Conservation (phyloP, 768 basidiomycete genomes). For the Suillus fuscotomentosus region DNA sequence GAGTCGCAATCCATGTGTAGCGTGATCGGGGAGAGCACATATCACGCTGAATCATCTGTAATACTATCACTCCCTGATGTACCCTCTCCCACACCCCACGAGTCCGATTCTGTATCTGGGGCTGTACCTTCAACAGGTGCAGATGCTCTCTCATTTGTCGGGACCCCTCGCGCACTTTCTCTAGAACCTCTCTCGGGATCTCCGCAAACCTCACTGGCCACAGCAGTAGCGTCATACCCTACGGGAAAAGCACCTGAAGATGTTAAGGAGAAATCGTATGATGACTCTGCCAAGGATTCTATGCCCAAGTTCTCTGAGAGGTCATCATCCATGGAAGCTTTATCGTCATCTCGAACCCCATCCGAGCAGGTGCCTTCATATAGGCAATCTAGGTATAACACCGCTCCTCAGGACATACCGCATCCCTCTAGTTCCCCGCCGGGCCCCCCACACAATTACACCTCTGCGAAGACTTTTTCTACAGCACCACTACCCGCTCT, state of each 20-base stretch:
- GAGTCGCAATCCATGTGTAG: conserved; percentile 8
- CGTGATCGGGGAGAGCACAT: not conserved
- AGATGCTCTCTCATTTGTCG: no score
- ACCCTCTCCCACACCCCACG: not conserved
- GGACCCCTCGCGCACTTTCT: no score
- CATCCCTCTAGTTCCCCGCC: no score
- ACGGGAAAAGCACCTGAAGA: not conserved
- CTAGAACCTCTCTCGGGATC: not conserved
- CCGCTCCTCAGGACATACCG: not conserved
- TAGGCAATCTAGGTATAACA: not conserved
- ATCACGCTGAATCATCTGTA: not conserved
- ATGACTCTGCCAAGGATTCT: not conserved
- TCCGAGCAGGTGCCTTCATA: not conserved
- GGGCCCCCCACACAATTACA: not conserved
- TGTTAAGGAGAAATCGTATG: not conserved
- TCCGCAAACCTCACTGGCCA: not conserved
- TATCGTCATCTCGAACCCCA: not conserved
- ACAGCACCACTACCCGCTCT: not conserved
- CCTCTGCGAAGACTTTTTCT: not conserved
- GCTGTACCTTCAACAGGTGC: not conserved
- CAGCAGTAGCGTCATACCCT: not conserved
- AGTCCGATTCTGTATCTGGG: not conserved
- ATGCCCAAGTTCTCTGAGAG: not conserved
- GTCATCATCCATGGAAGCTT: not conserved
- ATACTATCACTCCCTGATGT: not conserved